Conservation (phyloP, 768 basidiomycete species). For the Amyloporia xantha region DNA sequence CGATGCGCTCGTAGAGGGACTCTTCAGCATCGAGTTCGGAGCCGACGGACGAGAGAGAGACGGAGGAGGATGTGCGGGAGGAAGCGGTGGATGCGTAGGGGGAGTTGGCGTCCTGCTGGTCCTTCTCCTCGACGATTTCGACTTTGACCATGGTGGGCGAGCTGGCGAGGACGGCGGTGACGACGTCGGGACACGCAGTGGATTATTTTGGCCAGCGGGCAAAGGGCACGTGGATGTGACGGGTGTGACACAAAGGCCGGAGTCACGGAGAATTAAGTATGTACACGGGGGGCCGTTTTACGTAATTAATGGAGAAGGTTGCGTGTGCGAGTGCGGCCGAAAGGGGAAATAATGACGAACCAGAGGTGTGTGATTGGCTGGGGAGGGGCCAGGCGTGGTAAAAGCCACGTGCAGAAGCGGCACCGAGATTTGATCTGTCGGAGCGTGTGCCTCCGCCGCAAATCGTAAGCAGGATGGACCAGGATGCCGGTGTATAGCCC, state of each 20-base stretch:
- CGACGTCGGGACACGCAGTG: slow-evolving; percentile 5
- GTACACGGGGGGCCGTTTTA: background rate
- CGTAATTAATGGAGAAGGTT: background rate
- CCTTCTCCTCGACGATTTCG: slow-evolving; percentile 81
- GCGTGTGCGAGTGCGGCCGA: slow-evolving; percentile 6
- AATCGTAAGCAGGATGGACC: slow-evolving; percentile 2
- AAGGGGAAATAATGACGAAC: background rate
- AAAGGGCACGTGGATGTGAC: background rate
- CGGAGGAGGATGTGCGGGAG: slow-evolving; percentile 62
- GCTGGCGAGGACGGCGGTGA: slow-evolving; percentile 9
- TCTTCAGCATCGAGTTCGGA: slow-evolving; percentile 73
- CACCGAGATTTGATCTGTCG: slow-evolving; percentile 4
- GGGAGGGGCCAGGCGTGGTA: background rate
- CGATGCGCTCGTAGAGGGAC: slow-evolving; percentile 79
- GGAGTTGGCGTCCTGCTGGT: slow-evolving; percentile 44
- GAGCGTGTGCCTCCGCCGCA: slow-evolving; percentile 1
- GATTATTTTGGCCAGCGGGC: background rate
- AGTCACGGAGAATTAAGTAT: too few relatives aligned
- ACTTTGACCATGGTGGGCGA: slow-evolving; percentile 79
- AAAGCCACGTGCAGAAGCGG: background rate
- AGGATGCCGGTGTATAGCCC: background rate
- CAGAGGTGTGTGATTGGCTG: background rate
- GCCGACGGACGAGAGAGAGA: slow-evolving; percentile 73
- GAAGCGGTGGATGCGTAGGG: slow-evolving; percentile 74
- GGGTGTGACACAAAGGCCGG: too few relatives aligned